Base-by-base conservation (phyloP, 495 filamentous ascomycete genomes). In the Venustampulla echinocandica region DNA sequence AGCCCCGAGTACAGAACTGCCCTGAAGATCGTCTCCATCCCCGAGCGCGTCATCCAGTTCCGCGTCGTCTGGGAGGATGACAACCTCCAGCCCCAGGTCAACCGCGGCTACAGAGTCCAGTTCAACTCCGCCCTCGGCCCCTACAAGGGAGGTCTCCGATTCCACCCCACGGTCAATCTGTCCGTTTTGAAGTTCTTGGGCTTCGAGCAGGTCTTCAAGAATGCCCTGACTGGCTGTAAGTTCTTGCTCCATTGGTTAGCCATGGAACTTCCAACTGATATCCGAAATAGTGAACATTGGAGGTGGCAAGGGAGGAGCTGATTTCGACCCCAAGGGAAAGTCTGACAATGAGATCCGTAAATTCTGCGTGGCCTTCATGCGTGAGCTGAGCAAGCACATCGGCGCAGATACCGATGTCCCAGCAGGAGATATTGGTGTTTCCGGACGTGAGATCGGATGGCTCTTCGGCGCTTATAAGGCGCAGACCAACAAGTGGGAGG, bases 131-230 rank as follows among this genome's bases (percentile, higher is more conserved):
- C 92, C 41, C 81, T 98, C 22, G 92, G 92, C 42, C 92, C 92
- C 27, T 98, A 95, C 82, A 98, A 98, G 77, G 92, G 92, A 53
- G 92, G 92, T 61, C 81, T 97, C 54, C 76, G 92, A 46, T 90
- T 98, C 73, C 92, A 98, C 65, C 92, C 90, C 44, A 79, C 85
- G 13, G 92, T 98, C 69, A 98, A 98, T 73, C 75, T 98, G 49
- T 93, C 86, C 55, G 90, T 98, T 61, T 77, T 98, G 53, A 98
- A 98, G 74, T 97, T 97, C 76, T 75, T 98, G 58, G 92, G 90
- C 45, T 96, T 97, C 64, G 92, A 98, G 82, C 92, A 98, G 76
- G 92, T 87, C 70, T 96, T 98, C 77, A 98, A 98, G 82, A 98
- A 98, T 89, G 92, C 92, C 53, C 73, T 98, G 58, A 97, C 92